Conservation (phyloP, 495 filamentous ascomycete species). For the Cercophora sp. region DNA sequence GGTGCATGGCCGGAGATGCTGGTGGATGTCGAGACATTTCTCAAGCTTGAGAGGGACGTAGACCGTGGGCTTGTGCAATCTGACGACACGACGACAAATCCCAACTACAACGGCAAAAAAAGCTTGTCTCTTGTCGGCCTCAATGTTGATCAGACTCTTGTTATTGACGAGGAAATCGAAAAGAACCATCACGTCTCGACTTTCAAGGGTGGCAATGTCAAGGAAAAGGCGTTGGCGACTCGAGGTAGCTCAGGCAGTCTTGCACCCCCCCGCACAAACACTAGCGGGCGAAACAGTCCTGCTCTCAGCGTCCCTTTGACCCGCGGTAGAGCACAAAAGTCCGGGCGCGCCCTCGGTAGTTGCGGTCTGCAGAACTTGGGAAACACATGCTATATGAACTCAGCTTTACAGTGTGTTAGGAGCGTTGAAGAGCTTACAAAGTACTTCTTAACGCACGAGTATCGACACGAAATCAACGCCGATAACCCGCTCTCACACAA, state of each 20-base stretch:
- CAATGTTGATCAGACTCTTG: constrained; percentile 60
- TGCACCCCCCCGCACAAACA: constrained; percentile 25
- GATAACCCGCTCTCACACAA: constrained; percentile 78
- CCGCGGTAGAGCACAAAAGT: constrained; percentile 59
- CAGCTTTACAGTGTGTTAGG: constrained; percentile 87
- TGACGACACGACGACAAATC: constrained; percentile 68
- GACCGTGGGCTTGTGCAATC: constrained; percentile 67
- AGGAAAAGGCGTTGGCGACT: constrained; percentile 36
- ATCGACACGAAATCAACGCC: constrained; percentile 74
- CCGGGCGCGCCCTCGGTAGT: constrained; percentile 62
- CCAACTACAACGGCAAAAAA: constrained; percentile 72
- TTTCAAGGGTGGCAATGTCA: constrained; percentile 37
- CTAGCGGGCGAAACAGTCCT: constrained; percentile 64
- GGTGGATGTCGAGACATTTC: constrained; percentile 68
- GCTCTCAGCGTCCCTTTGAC: constrained; percentile 52
- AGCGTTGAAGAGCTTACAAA: constrained; percentile 86
- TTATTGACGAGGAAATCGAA: constrained; percentile 72
- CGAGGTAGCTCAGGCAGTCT: constrained; percentile 29
- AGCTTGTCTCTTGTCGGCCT: constrained; percentile 62
- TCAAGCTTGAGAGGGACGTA: constrained; percentile 58
- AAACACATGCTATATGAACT: constrained; percentile 99
- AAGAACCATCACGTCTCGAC: constrained; percentile 62
- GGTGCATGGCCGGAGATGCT: constrained; percentile 62
- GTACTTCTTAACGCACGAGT: constrained; percentile 77
- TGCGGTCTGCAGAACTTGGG: constrained; percentile 86